These are phyloP conservation scores for Volvox carteri DNA, from an alignment of 163 green algal genomes.

Conservation along the genomic window DNA sequence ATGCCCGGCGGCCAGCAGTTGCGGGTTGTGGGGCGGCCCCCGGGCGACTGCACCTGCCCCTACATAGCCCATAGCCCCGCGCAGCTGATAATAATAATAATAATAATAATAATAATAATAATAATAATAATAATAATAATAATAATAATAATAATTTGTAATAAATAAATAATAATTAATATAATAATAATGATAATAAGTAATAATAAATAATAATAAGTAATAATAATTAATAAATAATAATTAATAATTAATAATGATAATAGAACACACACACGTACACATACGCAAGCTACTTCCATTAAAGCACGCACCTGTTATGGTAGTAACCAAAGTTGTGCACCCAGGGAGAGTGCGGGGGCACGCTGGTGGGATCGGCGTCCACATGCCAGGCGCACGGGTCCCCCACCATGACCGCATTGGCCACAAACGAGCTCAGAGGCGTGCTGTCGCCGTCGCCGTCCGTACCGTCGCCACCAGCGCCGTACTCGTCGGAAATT, in stretches of 20 bases:
- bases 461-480: not conserved
- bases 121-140: too few relatives aligned
- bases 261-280: slow-evolving; percentile 9
- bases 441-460: slow-evolving; percentile 27
- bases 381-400: slow-evolving; percentile 82
- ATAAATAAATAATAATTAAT: too few relatives aligned
- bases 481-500: slow-evolving; percentile 33
- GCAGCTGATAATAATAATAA: too few relatives aligned
- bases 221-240: too few relatives aligned
- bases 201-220: too few relatives aligned
- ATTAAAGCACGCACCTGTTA: slow-evolving; percentile 50
- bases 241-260: not conserved
- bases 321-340: slow-evolving; percentile 66
- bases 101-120: too few relatives aligned
- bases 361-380: slow-evolving; percentile 74
- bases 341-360: slow-evolving; percentile 62
- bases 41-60: too few relatives aligned
- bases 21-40: too few relatives aligned
- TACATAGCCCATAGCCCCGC: too few relatives aligned
- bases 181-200: too few relatives aligned
- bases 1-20: too few relatives aligned
- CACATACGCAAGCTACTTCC: slow-evolving; percentile 50
- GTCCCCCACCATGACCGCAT: slow-evolving; percentile 81
- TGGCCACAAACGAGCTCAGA: slow-evolving; percentile 76
- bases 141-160: too few relatives aligned